Conservation (phyloP, 2,329 filamentous ascomycete species). For the Coniochaeta hoffmannii region DNA sequence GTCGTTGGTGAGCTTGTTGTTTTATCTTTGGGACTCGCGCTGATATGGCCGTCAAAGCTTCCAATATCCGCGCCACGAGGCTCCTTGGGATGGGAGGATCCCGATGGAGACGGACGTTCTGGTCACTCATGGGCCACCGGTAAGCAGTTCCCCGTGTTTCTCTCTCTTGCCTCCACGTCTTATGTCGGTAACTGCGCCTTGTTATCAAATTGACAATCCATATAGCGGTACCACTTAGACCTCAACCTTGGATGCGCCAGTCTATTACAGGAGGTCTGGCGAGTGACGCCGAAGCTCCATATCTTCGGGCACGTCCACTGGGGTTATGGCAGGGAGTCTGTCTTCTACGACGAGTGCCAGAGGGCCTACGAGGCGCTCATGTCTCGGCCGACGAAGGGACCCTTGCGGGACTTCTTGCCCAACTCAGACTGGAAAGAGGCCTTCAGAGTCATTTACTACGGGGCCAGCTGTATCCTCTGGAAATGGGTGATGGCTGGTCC, state of each 20-base stretch:
- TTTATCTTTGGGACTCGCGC: neutral
- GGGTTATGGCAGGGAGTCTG: conserved; percentile 60
- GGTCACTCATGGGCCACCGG: conserved; percentile 73
- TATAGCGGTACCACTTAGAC: conserved; percentile 59
- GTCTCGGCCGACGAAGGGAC: conserved; percentile 32
- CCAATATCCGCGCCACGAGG: conserved; percentile 58
- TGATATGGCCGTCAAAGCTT: conserved; percentile 40
- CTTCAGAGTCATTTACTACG: conserved; percentile 34
- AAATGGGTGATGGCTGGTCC: conserved; percentile 50
- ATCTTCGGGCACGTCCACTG: conserved; percentile 83
- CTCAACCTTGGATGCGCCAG: conserved; percentile 63
- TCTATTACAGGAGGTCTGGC: conserved; percentile 65
- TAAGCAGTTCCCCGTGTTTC: no score
- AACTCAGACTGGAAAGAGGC: conserved; percentile 38
- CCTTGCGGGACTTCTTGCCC: conserved; percentile 36
- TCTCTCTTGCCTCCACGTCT: neutral
- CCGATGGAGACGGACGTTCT: conserved; percentile 70
- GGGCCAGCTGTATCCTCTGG: conserved; percentile 41
- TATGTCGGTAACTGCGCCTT: neutral
- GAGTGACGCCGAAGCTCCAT: conserved; percentile 66
- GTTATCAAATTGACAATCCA: neutral
- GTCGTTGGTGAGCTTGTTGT: neutral
- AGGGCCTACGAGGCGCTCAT: conserved; percentile 61
- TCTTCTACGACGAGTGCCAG: conserved; percentile 72
- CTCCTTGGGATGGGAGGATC: conserved; percentile 67